Evolutionary conservation across 352 stramenopile genomes (phyloP).

Genomic region (Pilasporangium apinafurcum): DNA sequence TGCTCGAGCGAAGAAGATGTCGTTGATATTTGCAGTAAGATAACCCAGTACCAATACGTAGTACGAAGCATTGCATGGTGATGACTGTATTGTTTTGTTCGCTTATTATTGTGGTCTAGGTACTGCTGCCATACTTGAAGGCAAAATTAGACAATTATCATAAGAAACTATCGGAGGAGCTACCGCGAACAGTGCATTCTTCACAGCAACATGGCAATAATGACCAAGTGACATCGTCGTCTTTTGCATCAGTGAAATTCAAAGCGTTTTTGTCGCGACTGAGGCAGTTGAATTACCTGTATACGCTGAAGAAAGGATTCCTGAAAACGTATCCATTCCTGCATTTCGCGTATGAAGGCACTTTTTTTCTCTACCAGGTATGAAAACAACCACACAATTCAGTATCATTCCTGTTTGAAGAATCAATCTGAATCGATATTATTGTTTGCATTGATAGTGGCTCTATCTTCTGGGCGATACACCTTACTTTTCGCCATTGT

Average conservation of each 20-base stretch:
- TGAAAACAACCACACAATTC: not conserved
- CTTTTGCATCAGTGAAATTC: conserved; percentile 6
- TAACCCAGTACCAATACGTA: not conserved
- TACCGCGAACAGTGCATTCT: conserved; percentile 5
- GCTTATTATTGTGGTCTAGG: conserved; percentile 12
- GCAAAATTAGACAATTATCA: conserved; percentile 66
- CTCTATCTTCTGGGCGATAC: conserved; percentile 83
- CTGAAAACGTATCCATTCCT: conserved; percentile 63
- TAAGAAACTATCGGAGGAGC: conserved; percentile 30
- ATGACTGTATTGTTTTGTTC: not conserved
- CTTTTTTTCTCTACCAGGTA: conserved; percentile 80
- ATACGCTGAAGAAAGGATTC: conserved; percentile 48
- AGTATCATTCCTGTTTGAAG: too few relatives aligned
- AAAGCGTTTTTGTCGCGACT: conserved; percentile 38
- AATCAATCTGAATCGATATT: not conserved
- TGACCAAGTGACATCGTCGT: not conserved
- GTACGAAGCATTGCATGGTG: not conserved
- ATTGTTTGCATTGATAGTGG: conserved; percentile 29
- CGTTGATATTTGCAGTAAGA: conserved; percentile 54
- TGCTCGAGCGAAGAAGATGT: conserved; percentile 29
- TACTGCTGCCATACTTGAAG: conserved; percentile 76
- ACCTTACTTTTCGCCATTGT: conserved; percentile 75
- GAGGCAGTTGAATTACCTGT: conserved; percentile 37
- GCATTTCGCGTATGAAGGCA: conserved; percentile 75
- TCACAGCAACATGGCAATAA: not conserved